phyloP scores from a whole-genome alignment of 345 rosid species.

The Isatis tinctoria region DNA sequence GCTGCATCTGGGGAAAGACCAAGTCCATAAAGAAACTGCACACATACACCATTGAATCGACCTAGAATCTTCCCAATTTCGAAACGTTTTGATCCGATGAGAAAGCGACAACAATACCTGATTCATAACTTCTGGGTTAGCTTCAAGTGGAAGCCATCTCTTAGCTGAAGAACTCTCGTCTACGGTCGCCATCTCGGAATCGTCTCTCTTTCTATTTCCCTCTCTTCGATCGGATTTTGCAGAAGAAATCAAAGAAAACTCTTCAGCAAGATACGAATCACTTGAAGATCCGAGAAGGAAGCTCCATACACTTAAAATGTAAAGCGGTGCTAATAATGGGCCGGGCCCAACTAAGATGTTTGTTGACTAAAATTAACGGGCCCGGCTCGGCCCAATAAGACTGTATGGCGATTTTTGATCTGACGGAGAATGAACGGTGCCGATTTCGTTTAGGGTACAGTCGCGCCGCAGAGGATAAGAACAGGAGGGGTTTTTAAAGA shows the following conservation, averaged over 20 bases:
- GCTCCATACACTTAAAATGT: background rate
- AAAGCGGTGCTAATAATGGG: background rate
- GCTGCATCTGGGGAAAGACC: conserved; percentile 65
- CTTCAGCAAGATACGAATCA: conserved; percentile 9
- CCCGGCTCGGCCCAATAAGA: background rate
- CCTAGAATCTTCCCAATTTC: background rate
- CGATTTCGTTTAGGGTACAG: background rate
- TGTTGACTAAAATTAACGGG: no score
- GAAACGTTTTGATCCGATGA: background rate
- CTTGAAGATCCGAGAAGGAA: background rate
- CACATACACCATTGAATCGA: background rate
- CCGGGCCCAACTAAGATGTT: background rate
- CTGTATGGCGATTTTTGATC: background rate
- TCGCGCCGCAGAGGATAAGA: background rate
- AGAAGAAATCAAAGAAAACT: background rate
- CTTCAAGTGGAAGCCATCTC: conserved; percentile 99
- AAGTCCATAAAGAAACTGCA: conserved; percentile 84
- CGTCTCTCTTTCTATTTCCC: background rate
- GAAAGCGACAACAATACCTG: conserved; percentile 48
- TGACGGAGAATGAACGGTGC: background rate
- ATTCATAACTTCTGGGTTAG: conserved; percentile 95
- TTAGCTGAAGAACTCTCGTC: conserved; percentile 55
- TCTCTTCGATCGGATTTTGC: conserved; percentile 3
- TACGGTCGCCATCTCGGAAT: conserved; percentile 49
- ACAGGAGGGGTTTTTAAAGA: background rate